phyloP scores from a whole-genome alignment of 768 basidiomycete species.

The Termitomyces sp. region DNA sequence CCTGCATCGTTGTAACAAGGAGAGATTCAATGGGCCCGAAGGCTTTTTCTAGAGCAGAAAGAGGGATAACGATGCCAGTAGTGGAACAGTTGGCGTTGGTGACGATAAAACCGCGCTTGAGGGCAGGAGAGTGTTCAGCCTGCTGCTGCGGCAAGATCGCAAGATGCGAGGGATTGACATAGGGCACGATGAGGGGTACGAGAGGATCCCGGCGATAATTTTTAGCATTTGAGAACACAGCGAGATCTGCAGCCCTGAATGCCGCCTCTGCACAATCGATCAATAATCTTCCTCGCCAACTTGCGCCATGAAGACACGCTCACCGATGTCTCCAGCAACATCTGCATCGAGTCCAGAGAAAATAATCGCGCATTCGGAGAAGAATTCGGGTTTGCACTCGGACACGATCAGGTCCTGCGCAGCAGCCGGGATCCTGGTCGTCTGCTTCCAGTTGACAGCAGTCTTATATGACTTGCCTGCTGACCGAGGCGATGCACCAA shows the following conservation, averaged over 20 bases:
- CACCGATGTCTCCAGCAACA: slow-evolving; percentile 93
- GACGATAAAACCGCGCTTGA: slow-evolving; percentile 88
- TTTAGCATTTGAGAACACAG: slow-evolving; percentile 97
- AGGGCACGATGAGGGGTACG: slow-evolving; percentile 93
- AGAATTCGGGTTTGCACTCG: slow-evolving; percentile 74
- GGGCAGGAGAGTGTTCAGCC: slow-evolving; percentile 55
- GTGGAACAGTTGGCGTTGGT: slow-evolving; percentile 99
- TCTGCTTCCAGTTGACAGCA: slow-evolving; percentile 87
- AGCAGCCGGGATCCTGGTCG: slow-evolving; percentile 59
- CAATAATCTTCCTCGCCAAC: neutral
- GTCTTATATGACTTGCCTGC: slow-evolving; percentile 75
- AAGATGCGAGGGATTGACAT: slow-evolving; percentile 87
- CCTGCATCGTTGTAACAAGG: slow-evolving; percentile 94
- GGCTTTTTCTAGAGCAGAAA: slow-evolving; percentile 79
- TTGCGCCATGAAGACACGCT: slow-evolving; percentile 8
- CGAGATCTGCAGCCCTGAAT: slow-evolving; percentile 81
- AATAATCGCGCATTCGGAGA: slow-evolving; percentile 75
- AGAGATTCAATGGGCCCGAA: slow-evolving; percentile 94
- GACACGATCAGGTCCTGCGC: slow-evolving; percentile 62
- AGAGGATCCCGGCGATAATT: slow-evolving; percentile 89
- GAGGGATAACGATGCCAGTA: slow-evolving; percentile 88
- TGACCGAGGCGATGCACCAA: slow-evolving; percentile 86
- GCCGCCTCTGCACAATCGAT: slow-evolving; percentile 55
- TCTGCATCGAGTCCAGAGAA: slow-evolving; percentile 97
- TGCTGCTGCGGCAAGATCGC: slow-evolving; percentile 82